Conservation (phyloP, 495 filamentous ascomycete genomes). For the Recurvomyces mirabilis region DNA sequence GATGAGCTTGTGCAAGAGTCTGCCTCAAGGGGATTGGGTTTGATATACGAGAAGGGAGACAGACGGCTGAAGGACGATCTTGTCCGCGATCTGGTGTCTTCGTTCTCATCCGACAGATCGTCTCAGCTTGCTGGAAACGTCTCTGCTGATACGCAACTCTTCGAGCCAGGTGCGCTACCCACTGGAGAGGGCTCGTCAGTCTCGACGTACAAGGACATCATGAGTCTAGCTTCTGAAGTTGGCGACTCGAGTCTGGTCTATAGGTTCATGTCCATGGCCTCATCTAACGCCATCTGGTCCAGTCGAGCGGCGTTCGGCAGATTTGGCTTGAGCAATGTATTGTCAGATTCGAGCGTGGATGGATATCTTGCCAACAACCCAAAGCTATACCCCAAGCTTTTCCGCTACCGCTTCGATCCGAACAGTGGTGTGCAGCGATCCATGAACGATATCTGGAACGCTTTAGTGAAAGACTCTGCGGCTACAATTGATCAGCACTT, state of each 20-base stretch:
- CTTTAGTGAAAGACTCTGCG: constrained; percentile 72
- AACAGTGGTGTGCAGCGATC: constrained; percentile 82
- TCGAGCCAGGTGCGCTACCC: constrained; percentile 84
- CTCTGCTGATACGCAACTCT: constrained; percentile 78
- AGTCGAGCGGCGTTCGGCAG: constrained; percentile 88
- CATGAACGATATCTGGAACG: constrained; percentile 96
- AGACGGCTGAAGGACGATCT: constrained; percentile 66
- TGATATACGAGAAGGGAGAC: constrained; percentile 89
- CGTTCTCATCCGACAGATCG: constrained; percentile 65
- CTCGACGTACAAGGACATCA: constrained; percentile 91
- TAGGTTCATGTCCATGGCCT: constrained; percentile 90
- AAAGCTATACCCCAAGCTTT: constrained; percentile 90
- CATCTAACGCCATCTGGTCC: constrained; percentile 91
- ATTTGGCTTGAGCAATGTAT: constrained; percentile 81
- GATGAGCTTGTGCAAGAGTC: constrained; percentile 94
- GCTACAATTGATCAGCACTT: constrained; percentile 64
- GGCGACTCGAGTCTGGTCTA: constrained; percentile 92
- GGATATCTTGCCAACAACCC: constrained; percentile 64
- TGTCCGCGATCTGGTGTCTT: constrained; percentile 71
- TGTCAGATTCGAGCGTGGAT: constrained; percentile 72
- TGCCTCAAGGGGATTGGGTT: constrained; percentile 74
- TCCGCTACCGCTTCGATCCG: constrained; percentile 87
- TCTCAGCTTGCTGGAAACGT: constrained; percentile 65
- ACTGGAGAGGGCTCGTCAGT: constrained; percentile 73
- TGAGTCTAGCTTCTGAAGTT: constrained; percentile 83